phyloP scores from a whole-genome alignment of 129 eudicot species.

The Dittrichia graveolens region DNA sequence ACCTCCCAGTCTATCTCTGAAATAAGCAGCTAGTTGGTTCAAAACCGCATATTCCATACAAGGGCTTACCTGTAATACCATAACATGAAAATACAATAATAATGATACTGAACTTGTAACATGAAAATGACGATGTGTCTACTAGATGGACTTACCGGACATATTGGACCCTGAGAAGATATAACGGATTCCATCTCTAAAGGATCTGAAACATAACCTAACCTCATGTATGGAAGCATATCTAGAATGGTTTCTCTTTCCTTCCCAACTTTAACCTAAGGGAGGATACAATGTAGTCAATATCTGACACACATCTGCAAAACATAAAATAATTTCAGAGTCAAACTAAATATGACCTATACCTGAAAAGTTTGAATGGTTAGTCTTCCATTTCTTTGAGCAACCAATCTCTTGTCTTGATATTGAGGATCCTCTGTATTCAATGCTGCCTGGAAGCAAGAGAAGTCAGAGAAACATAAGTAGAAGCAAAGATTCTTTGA shows the following conservation, averaged over 20 bases:
- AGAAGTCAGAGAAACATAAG: conserved; percentile 17
- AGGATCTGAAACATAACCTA: conserved; percentile 97
- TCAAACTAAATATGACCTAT: conserved; percentile 27
- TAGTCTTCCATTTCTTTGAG: conserved; percentile 89
- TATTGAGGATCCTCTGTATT: conserved; percentile 98
- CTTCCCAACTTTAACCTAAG: conserved; percentile 84
- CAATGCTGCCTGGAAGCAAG: conserved; percentile 68
- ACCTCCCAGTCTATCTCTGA: conserved; percentile 61
- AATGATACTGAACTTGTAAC: not conserved
- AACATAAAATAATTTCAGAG: not conserved
- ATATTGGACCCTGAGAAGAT: conserved; percentile 91
- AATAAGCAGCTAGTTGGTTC: conserved; percentile 79
- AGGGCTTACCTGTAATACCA: conserved; percentile 70
- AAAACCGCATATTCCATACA: conserved; percentile 92
- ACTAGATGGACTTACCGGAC: conserved; percentile 66
- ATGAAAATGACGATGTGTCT: conserved; percentile 14
- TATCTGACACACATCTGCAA: conserved; percentile 13
- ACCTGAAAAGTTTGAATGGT: conserved; percentile 78
- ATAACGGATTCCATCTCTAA: conserved; percentile 89
- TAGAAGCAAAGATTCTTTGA: conserved; percentile 14
- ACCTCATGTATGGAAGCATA: conserved; percentile 92
- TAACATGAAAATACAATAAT: conserved; percentile 6
- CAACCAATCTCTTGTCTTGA: conserved; percentile 95
- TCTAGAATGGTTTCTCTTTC: conserved; percentile 83
- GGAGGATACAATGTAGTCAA: conserved; percentile 11